A percentile compares a stretch with the other conserved stretches of the same genome.
Evolutionary conservation across 1,284 basidiomycete species (phyloP).

Genomic region (Grifola frondosa): DNA sequence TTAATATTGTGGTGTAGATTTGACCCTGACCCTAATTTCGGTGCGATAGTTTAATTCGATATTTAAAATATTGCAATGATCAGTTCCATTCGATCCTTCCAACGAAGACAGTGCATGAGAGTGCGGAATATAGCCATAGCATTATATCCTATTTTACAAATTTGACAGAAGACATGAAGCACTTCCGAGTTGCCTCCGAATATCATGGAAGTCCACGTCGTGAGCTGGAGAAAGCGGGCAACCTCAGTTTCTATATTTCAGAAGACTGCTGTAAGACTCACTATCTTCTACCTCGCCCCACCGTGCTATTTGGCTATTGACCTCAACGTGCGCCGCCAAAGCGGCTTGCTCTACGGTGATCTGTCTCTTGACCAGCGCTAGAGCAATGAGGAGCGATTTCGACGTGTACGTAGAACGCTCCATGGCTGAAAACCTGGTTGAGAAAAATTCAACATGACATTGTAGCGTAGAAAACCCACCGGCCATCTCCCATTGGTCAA

Average conservation of each 20-base stretch:
- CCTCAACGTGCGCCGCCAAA: constrained; percentile 87
- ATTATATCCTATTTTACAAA: constrained; percentile 15
- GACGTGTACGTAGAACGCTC: constrained; percentile 89
- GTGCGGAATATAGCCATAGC: too few relatives aligned
- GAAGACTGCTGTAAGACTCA: constrained; percentile 45
- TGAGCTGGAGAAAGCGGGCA: constrained; percentile 58
- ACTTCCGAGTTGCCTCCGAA: constrained; percentile 85
- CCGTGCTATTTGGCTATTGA: constrained; percentile 89
- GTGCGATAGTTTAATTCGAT: too few relatives aligned
- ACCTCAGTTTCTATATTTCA: neutral
- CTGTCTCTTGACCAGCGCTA: constrained; percentile 80
- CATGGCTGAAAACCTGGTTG: constrained; percentile 60
- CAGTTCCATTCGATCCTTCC: too few relatives aligned
- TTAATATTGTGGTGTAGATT: too few relatives aligned
- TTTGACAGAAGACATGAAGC: constrained; percentile 56
- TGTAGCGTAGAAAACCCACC: constrained; percentile 49
- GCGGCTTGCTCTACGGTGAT: constrained; percentile 85
- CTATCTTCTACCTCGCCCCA: constrained; percentile 99
- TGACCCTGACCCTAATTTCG: too few relatives aligned
- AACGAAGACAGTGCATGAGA: too few relatives aligned
- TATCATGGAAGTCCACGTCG: constrained; percentile 95
- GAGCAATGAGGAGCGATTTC: constrained; percentile 88
- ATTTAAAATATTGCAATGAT: too few relatives aligned
- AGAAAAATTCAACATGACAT: neutral
- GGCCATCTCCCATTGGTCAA: constrained; percentile 86